phyloP scores from a whole-genome alignment of 331 rosid species.

The Quercus tomentella region DNA sequence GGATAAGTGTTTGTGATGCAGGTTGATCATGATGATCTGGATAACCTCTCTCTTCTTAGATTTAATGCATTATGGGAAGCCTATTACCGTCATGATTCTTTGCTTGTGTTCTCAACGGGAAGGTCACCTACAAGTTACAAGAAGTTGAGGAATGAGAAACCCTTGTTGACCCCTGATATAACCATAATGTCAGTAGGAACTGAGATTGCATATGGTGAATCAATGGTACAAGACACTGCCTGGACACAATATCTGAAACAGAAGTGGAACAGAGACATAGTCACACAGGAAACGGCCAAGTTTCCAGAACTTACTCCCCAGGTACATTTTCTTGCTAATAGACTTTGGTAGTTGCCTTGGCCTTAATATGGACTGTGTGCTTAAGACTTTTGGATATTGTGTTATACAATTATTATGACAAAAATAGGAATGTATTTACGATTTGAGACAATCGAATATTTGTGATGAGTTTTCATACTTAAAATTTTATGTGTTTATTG shows the following conservation, averaged over 20 bases:
- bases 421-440: background rate
- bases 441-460: background rate
- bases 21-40: slow-evolving; percentile 78
- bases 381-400: background rate
- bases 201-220: slow-evolving; percentile 66
- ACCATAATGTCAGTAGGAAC: slow-evolving; percentile 82
- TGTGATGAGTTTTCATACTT: background rate
- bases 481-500: slow-evolving; percentile 18
- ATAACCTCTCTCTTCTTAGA: slow-evolving; percentile 54
- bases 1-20: slow-evolving; percentile 22
- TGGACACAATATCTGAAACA: slow-evolving; percentile 55
- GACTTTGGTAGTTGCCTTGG: background rate
- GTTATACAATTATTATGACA: background rate
- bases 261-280: slow-evolving; percentile 62
- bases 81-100: slow-evolving; percentile 67
- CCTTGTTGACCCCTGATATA: slow-evolving; percentile 81
- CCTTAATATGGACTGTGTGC: background rate
- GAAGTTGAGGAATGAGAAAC: slow-evolving; percentile 50
- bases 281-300: slow-evolving; percentile 60
- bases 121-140: slow-evolving; percentile 58
- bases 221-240: slow-evolving; percentile 48
- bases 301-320: slow-evolving; percentile 67
- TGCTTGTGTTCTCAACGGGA: slow-evolving; percentile 86
- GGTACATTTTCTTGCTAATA: slow-evolving; percentile 25
- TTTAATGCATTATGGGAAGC: slow-evolving; percentile 88